Evolutionary conservation across 371 early-diverging fungal species (phyloP).

Genomic region (Syncephalastrum contaminatum): DNA sequence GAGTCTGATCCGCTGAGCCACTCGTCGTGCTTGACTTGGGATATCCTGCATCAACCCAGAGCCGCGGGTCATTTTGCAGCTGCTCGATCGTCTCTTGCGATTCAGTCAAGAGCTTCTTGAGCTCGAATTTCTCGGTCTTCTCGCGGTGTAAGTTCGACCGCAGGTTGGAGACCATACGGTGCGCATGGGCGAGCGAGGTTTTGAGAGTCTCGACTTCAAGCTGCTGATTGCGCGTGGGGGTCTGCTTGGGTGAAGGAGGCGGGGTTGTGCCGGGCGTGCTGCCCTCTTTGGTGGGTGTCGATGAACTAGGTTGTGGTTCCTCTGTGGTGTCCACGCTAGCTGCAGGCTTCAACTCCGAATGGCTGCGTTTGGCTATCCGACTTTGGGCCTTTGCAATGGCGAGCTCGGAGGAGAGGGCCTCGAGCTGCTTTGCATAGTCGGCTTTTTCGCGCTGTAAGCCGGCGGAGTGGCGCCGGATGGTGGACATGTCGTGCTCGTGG

Average conservation of each 20-base stretch:
- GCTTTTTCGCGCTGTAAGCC: slow-evolving; percentile 64
- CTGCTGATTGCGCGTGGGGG: slow-evolving; percentile 25
- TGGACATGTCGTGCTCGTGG: slow-evolving; percentile 65
- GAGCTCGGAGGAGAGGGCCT: slow-evolving; percentile 59
- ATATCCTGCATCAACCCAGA: slow-evolving; percentile 18
- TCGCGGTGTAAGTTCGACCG: slow-evolving; percentile 47
- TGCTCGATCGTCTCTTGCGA: slow-evolving; percentile 65
- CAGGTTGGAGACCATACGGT: slow-evolving; percentile 50
- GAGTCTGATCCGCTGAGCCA: too few relatives aligned
- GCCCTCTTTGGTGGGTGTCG: slow-evolving; percentile 7
- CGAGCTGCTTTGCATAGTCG: slow-evolving; percentile 53
- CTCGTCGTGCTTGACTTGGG: neutral
- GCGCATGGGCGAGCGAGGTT: slow-evolving; percentile 47
- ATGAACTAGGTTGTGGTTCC: slow-evolving; percentile 1
- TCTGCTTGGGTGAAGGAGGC: slow-evolving; percentile 19
- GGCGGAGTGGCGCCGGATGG: slow-evolving; percentile 55
- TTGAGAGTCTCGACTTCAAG: slow-evolving; percentile 50
- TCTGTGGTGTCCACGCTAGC: slow-evolving; percentile 1
- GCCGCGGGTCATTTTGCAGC: slow-evolving; percentile 45
- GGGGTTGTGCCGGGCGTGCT: slow-evolving; percentile 7
- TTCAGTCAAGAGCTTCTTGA: slow-evolving; percentile 61
- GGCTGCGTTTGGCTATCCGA: slow-evolving; percentile 16
- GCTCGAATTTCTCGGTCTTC: slow-evolving; percentile 58
- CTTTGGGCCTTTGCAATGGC: slow-evolving; percentile 40
- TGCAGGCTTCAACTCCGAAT: slow-evolving; percentile 6